Base-by-base conservation (phyloP, 805 yeast genomes). In the Limtongozyma cylindracea region DNA sequence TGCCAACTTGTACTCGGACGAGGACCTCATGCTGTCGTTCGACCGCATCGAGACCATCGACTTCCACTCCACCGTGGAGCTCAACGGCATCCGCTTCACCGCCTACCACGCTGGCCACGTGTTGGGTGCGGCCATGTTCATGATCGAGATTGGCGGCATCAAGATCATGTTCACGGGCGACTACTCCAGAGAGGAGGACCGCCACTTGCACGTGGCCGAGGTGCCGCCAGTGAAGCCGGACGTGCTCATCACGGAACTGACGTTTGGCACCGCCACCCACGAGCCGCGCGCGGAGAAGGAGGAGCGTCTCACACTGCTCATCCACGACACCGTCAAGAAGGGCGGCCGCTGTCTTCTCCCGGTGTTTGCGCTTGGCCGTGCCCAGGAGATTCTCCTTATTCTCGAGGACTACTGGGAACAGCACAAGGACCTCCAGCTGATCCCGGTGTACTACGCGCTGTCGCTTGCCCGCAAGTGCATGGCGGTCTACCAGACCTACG, bases 81-180 rank as follows among this genome's bases (percentile, higher is more conserved):
- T 82, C 17, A 91, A 76, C 27, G 98, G 98, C 23, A 70, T 88
- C 25, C 57, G 88, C 37, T 84, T 88, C 49, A 88, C 98, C 1
- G 98, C 98, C 1, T 88, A 72, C 43, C 99, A 84, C 47, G 99
- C 99, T 6, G 99, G 99, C n/a, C 99, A 88, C 55, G 99, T 88
- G 8, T 52, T 88, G 20, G 99, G 99, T 24, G 96, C 98, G 8
- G 94, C 96, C 8, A 88, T 88, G 96, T 88, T 70, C 43, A 68
- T 88, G 31, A 63, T 88, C 21, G 99, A 88, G 43, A 72, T 88
- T 34, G 94, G 93, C 11, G 95, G 95, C 1, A 49, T 84, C 27
- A 74, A 77, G 31, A 56, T 78, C 1, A 43, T 88, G 23, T 88
- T 84, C 40, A 88, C 99, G 0, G 99, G 99, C 25, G 99, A 88